Percentiles rank a stretch among this genome's conserved stretches.
Evolutionary conservation across 257 asterid genomes (phyloP).

Genomic region (Asclepias syriaca): DNA sequence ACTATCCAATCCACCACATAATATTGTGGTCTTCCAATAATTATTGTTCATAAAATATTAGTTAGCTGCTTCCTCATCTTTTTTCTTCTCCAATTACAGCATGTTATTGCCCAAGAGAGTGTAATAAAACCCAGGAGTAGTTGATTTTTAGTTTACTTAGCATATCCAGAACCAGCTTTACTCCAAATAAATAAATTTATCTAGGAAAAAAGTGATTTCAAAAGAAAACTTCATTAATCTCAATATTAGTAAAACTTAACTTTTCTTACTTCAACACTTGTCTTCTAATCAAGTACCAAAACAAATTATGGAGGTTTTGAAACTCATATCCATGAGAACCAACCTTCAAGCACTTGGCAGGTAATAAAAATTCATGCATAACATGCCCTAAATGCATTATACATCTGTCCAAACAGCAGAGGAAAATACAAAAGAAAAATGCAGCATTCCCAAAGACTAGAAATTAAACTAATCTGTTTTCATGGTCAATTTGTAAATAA

Average conservation of each 20-base stretch:
- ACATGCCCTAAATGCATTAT: not conserved
- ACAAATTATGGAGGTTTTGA: not conserved
- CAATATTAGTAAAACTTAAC: too few relatives aligned
- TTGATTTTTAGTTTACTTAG: not conserved
- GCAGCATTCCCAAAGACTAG: not conserved
- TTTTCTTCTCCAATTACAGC: not conserved
- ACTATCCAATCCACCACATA: not conserved
- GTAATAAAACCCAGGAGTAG: not conserved
- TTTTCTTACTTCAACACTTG: too few relatives aligned
- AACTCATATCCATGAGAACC: not conserved
- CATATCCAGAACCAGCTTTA: not conserved
- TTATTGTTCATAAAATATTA: not conserved
- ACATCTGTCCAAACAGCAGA: not conserved
- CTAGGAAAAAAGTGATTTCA: too few relatives aligned
- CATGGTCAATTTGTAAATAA: not conserved
- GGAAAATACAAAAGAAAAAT: not conserved
- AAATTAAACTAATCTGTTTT: not conserved
- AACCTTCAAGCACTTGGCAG: not conserved
- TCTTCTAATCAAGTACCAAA: too few relatives aligned
- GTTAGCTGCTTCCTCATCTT: not conserved
- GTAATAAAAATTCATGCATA: not conserved
- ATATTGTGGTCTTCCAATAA: not conserved
- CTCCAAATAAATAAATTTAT: not conserved
- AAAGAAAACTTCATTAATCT: not conserved
- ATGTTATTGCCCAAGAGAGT: not conserved